These are phyloP conservation scores for Adansonia gregorii DNA, from an alignment of 441 rosid genomes.

Conservation along the genomic window DNA sequence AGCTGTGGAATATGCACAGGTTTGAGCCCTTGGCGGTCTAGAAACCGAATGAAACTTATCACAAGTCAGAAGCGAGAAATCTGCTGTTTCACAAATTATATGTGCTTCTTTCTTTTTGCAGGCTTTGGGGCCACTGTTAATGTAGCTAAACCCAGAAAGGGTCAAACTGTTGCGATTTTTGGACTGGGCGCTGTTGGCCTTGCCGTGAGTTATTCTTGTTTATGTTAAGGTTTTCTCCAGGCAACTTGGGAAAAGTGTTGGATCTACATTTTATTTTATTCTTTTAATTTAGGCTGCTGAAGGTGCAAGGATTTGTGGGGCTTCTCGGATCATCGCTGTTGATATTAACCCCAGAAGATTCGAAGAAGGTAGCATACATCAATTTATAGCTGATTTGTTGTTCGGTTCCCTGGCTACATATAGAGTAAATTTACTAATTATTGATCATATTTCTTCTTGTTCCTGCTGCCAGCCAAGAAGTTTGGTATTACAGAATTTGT, in stretches of 20 bases:
- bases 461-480: slow-evolving; percentile 65
- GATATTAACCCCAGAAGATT: slow-evolving; percentile 70
- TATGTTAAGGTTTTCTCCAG: background rate
- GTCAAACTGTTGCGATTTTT: slow-evolving; percentile 71
- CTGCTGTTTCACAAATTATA: background rate
- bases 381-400: background rate
- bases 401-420: background rate
- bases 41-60: no score
- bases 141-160: slow-evolving; percentile 80
- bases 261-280: background rate
- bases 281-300: slow-evolving; percentile 61
- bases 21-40: background rate
- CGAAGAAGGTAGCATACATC: slow-evolving; percentile 48
- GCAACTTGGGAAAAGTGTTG: background rate
- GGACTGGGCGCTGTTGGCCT: slow-evolving; percentile 95
- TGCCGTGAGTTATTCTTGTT: slow-evolving; percentile 47
- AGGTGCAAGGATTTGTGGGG: slow-evolving; percentile 80
- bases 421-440: background rate
- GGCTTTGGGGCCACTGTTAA: slow-evolving; percentile 83
- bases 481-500: slow-evolving; percentile 83
- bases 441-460: slow-evolving; percentile 9
- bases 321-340: slow-evolving; percentile 81
- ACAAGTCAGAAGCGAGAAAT: no score
- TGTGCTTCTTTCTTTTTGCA: slow-evolving; percentile 19
- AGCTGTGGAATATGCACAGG: slow-evolving; percentile 92